These are phyloP conservation scores for Rhodomyrtus tomentosa DNA, from an alignment of 345 rosid species.

Conservation along the genomic window DNA sequence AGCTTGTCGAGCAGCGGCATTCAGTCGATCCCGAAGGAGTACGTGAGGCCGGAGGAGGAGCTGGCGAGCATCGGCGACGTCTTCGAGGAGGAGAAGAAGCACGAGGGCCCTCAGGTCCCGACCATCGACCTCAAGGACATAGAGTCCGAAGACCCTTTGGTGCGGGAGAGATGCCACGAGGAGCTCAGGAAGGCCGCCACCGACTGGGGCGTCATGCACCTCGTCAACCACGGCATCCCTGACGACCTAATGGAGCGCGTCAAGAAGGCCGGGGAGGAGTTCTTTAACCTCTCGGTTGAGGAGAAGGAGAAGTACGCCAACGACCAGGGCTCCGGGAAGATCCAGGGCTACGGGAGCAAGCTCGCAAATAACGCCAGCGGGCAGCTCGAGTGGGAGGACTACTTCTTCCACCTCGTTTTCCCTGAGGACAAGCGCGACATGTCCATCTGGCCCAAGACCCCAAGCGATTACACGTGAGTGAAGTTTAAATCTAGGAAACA, in stretches of 20 bases:
- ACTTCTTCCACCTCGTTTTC: constrained; percentile 72
- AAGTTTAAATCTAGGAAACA: background rate
- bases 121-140: constrained; percentile 59
- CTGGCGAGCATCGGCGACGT: constrained; percentile 53
- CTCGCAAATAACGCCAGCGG: constrained; percentile 85
- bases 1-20: constrained; percentile 66
- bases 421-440: constrained; percentile 76
- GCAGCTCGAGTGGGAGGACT: constrained; percentile 93
- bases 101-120: constrained; percentile 79
- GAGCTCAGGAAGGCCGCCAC: constrained; percentile 47
- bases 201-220: constrained; percentile 97
- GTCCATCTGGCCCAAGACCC: constrained; percentile 81
- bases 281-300: constrained; percentile 55
- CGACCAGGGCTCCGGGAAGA: constrained; percentile 64
- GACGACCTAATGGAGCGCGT: constrained; percentile 48
- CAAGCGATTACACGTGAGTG: constrained; percentile 67
- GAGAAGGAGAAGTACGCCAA: constrained; percentile 90
- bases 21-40: constrained; percentile 60
- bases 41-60: constrained; percentile 71
- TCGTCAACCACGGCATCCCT: constrained; percentile 74
- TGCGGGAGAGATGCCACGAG: constrained; percentile 39
- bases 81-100: constrained; percentile 66
- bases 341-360: constrained; percentile 96
- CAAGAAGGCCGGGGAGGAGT: constrained; percentile 48
- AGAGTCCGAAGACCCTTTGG: constrained; percentile 33